These are phyloP conservation scores for Coix lacrymajobi DNA, from an alignment of 176 grass and related monocot genomes.

Conservation along the genomic window DNA sequence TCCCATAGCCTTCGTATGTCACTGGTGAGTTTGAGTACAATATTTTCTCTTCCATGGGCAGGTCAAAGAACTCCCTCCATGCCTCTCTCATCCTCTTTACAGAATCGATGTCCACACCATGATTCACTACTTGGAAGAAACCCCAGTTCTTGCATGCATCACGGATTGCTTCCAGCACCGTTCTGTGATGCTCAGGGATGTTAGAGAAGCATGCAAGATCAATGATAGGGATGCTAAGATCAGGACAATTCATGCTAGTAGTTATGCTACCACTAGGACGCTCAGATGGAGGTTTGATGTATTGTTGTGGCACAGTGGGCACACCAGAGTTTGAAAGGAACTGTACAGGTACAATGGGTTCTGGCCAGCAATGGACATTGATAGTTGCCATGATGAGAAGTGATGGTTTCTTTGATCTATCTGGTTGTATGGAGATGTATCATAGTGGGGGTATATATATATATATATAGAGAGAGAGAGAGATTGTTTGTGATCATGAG, in stretches of 20 bases:
- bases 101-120: slow-evolving; percentile 31
- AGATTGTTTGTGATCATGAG: background rate
- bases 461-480: no score
- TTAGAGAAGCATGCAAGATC: slow-evolving; percentile 30
- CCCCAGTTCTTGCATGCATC: slow-evolving; percentile 64
- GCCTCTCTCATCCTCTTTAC: slow-evolving; percentile 33
- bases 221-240: slow-evolving; percentile 45
- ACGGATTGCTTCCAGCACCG: slow-evolving; percentile 26
- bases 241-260: background rate
- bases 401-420: slow-evolving; percentile 1
- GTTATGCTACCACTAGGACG: slow-evolving; percentile 12
- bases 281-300: slow-evolving; percentile 43
- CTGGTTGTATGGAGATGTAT: background rate
- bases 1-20: slow-evolving; percentile 76
- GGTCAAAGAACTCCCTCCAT: slow-evolving; percentile 72
- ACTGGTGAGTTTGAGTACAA: slow-evolving; percentile 46
- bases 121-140: slow-evolving; percentile 81
- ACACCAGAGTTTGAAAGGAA: slow-evolving; percentile 37
- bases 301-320: slow-evolving; percentile 29
- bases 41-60: slow-evolving; percentile 46
- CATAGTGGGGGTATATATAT: slow-evolving; percentile 24
- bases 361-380: slow-evolving; percentile 46
- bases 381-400: slow-evolving; percentile 7
- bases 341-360: slow-evolving; percentile 60
- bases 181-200: background rate